These are phyloP conservation scores for Marasmius oreades DNA, from an alignment of 1,284 basidiomycete species.

Conservation along the genomic window DNA sequence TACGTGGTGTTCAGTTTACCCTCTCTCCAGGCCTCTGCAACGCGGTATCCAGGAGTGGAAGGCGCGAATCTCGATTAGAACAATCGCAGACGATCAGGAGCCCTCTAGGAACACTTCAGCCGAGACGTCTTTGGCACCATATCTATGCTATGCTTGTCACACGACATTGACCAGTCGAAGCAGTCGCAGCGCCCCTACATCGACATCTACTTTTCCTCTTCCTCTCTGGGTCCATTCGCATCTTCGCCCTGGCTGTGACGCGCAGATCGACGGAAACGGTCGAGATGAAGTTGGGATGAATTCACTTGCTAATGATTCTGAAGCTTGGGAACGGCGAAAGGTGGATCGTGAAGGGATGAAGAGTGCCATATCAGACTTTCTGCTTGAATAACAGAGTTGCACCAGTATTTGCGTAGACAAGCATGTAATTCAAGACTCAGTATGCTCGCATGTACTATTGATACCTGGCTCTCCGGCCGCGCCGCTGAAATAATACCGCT, in stretches of 20 bases:
- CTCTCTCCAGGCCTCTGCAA: conserved; percentile 59
- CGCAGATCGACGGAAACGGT: not conserved
- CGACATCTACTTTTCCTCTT: conserved; percentile 21
- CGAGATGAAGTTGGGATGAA: too few relatives aligned
- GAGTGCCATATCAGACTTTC: conserved; percentile 30
- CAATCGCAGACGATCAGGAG: conserved; percentile 35
- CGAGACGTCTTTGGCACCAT: conserved; percentile 37
- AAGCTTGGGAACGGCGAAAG: conserved; percentile 21
- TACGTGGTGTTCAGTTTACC: conserved; percentile 3
- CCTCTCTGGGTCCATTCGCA: conserved; percentile 34
- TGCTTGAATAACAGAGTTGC: conserved; percentile 21
- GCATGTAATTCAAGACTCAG: not conserved
- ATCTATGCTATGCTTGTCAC: conserved; percentile 74
- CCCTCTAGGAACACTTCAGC: conserved; percentile 15
- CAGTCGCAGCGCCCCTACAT: conserved; percentile 36
- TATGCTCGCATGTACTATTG: too few relatives aligned
- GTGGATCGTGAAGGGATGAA: conserved; percentile 24
- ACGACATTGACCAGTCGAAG: conserved; percentile 67
- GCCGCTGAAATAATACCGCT: not conserved
- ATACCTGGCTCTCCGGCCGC: too few relatives aligned
- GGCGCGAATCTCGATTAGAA: conserved; percentile 65
- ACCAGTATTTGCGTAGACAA: not conserved
- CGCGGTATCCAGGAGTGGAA: conserved; percentile 73
- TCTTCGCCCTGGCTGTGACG: conserved; percentile 1
- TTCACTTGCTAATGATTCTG: not conserved